Evolutionary conservation across 2,329 filamentous ascomycete species (phyloP).

Genomic region (Ophiostoma perfectum): DNA sequence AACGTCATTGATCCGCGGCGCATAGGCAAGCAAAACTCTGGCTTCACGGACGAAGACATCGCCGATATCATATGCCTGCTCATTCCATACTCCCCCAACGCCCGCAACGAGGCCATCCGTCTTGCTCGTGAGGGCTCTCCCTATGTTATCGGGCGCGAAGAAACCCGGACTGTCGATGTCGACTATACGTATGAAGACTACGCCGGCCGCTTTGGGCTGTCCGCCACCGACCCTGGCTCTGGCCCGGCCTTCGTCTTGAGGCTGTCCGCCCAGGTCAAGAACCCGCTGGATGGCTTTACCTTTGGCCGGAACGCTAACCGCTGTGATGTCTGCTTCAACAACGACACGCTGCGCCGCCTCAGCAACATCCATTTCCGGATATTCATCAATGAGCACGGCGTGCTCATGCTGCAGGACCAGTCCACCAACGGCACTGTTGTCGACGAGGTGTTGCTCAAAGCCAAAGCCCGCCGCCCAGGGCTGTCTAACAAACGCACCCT

Average conservation of each 20-base stretch:
- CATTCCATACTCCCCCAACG: slow-evolving; percentile 68
- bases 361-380: slow-evolving; percentile 97
- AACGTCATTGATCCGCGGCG: slow-evolving; percentile 75
- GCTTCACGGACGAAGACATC: slow-evolving; percentile 74
- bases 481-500: slow-evolving; percentile 52
- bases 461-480: slow-evolving; percentile 33
- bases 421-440: slow-evolving; percentile 96
- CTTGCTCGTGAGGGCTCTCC: slow-evolving; percentile 45
- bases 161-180: slow-evolving; percentile 46
- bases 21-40: slow-evolving; percentile 72
- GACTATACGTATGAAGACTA: slow-evolving; percentile 50
- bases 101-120: slow-evolving; percentile 61
- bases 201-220: slow-evolving; percentile 46
- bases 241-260: slow-evolving; percentile 71
- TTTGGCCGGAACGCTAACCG: slow-evolving; percentile 72
- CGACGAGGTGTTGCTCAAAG: slow-evolving; percentile 61
- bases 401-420: slow-evolving; percentile 85
- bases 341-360: slow-evolving; percentile 65
- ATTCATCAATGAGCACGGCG: slow-evolving; percentile 77
- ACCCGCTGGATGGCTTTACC: slow-evolving; percentile 66
- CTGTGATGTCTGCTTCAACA: slow-evolving; percentile 66
- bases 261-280: slow-evolving; percentile 67
- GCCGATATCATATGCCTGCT: slow-evolving; percentile 86
- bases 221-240: slow-evolving; percentile 44
- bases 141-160: slow-evolving; percentile 46